These are phyloP conservation scores for Cantharellus cinnabarinus DNA, from an alignment of 768 basidiomycete genomes.

Conservation along the genomic window DNA sequence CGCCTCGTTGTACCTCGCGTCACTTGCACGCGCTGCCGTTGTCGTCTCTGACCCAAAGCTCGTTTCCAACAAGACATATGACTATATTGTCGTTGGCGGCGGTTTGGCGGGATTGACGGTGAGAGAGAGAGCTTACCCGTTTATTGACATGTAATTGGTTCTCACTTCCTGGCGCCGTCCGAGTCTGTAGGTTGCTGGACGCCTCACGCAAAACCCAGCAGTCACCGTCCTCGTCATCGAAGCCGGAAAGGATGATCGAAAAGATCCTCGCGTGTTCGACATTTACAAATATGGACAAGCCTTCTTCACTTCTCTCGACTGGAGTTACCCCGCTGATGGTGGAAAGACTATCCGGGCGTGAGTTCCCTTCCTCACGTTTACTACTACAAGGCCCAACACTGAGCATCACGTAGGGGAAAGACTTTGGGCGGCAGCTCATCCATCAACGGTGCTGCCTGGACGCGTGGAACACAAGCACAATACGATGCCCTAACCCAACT, in stretches of 20 bases:
- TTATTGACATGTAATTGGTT: not conserved
- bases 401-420: conserved; percentile 8
- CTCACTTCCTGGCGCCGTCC: not conserved
- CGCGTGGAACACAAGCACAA: conserved; percentile 24
- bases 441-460: conserved; percentile 29
- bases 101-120: conserved; percentile 26
- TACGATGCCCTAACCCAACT: conserved; percentile 24
- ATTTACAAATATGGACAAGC: conserved; percentile 25
- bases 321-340: conserved; percentile 20
- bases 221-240: conserved; percentile 31
- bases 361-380: not conserved
- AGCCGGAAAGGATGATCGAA: conserved; percentile 29
- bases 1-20: conserved; percentile 1
- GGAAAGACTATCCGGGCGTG: not conserved
- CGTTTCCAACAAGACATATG: conserved; percentile 10
- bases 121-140: not conserved
- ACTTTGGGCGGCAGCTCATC: conserved; percentile 26
- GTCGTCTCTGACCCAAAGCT: conserved; percentile 3
- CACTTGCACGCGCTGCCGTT: not conserved
- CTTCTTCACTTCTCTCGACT: conserved; percentile 25
- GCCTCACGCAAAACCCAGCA: conserved; percentile 24
- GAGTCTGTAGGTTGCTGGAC: conserved; percentile 19
- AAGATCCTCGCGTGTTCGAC: conserved; percentile 26
- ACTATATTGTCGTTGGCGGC: conserved; percentile 23
- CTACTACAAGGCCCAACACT: not conserved